phyloP scores from a whole-genome alignment of 345 rosid genomes.

The Ailanthus altissimus region DNA sequence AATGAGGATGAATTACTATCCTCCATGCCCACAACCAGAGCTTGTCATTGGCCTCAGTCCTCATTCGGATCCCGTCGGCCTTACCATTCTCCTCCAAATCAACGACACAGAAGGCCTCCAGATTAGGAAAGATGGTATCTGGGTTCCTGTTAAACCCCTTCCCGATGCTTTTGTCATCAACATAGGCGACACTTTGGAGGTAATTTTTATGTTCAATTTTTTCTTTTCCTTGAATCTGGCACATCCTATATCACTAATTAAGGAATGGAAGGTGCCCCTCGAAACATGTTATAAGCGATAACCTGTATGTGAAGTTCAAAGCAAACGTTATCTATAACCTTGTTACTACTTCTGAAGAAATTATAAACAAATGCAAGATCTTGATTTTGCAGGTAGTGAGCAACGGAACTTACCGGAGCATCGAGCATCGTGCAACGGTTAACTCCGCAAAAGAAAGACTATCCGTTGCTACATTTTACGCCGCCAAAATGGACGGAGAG shows the following conservation, averaged over 20 bases:
- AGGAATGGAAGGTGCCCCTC: background rate
- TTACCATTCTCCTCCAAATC: slow-evolving; percentile 27
- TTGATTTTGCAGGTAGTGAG: slow-evolving; percentile 13
- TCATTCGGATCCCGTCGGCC: slow-evolving; percentile 24
- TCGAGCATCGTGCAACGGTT: slow-evolving; percentile 10
- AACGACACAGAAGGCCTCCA: slow-evolving; percentile 29
- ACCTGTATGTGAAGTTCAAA: background rate
- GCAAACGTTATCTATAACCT: background rate
- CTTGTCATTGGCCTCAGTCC: slow-evolving; percentile 38
- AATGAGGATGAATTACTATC: slow-evolving; percentile 28
- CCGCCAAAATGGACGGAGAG: background rate
- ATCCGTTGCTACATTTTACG: background rate
- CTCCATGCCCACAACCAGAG: slow-evolving; percentile 42
- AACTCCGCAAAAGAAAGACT: slow-evolving; percentile 6
- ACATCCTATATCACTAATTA: too few relatives aligned
- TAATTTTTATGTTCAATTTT: background rate
- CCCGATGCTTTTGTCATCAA: slow-evolving; percentile 26
- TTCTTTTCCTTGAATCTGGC: too few relatives aligned
- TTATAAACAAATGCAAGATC: too few relatives aligned
- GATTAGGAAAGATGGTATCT: slow-evolving; percentile 24
- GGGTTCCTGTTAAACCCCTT: slow-evolving; percentile 22
- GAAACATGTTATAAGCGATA: background rate
- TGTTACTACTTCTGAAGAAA: too few relatives aligned
- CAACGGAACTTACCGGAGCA: background rate
- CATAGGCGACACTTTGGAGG: slow-evolving; percentile 27